Base-by-base conservation (phyloP, 176 grass and related monocot genomes). In the Aechmea fasciata region DNA sequence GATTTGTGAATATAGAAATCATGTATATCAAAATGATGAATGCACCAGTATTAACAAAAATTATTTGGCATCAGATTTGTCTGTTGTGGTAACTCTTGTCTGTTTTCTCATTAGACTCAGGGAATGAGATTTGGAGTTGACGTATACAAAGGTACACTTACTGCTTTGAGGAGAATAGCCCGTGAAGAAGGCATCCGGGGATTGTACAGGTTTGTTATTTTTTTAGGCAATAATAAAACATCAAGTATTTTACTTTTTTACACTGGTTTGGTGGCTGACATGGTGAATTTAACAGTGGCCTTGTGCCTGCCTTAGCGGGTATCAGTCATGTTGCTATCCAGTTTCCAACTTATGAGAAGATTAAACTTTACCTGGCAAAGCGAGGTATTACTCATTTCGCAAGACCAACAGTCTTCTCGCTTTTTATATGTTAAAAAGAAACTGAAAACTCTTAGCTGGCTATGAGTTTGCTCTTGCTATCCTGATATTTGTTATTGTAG, bases 271-370 rank as follows among this genome's bases (percentile, higher is more conserved):
- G 33, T 41, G 6, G 55, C 55, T 61, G 55, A 61, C 10, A 61
- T 20, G 20, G 55, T 75, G 63, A 53, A 3, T 20, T 54, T 10
- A 75, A 73, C 80, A 96, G 93, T 64, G 93, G 93, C 57, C 81
- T 96, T 2, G 79, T 92, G 54, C 93, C 93, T 73, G 93, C 93
- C 28, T 90, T 96, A 79, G 93, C 83, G 62, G 93, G 93, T 84
- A 87, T 96, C 52, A 90, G 86, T 72, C 93, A 96, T 76, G 93
- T 96, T 79, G 93, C 93, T 51, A 96, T 96, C 64, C 93, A 96
- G 79, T 96, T 96, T 68, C 93, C 93, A 61, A 69, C 81, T 63
- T 92, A 96, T 15, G 93, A 96, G 71, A 96, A 92, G 48, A 83
- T 96, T 3, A 96, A 96, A 87, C 52, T 75, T 76, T 96, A 90